These are phyloP conservation scores for Lyophyllum atratum DNA, from an alignment of 768 basidiomycete genomes.

Conservation along the genomic window DNA sequence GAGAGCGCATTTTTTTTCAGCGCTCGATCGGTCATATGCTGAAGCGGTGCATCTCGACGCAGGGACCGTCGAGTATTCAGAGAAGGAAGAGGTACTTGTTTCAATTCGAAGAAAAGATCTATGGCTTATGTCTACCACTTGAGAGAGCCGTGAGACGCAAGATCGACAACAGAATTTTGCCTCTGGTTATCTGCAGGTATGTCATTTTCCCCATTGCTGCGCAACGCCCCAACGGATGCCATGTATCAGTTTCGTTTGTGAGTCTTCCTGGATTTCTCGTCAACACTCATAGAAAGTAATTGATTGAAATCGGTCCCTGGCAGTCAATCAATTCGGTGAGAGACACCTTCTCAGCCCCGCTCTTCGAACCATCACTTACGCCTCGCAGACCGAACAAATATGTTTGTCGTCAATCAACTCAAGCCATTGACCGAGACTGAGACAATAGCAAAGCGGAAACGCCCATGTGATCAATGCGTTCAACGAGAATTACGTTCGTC, in stretches of 20 bases:
- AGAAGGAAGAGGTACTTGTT: slow-evolving; percentile 46
- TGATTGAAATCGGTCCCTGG: slow-evolving; percentile 21
- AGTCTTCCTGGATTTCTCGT: slow-evolving; percentile 19
- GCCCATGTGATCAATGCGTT: slow-evolving; percentile 54
- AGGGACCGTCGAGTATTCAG: slow-evolving; percentile 45
- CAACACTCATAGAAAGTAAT: neutral
- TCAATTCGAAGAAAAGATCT: neutral
- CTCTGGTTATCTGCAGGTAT: slow-evolving; percentile 51
- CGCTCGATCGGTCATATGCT: slow-evolving; percentile 45
- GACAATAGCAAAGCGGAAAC: slow-evolving; percentile 42
- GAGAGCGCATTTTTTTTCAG: slow-evolving; percentile 49
- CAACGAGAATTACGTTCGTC: slow-evolving; percentile 52
- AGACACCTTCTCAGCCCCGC: no score
- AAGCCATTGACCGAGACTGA: no score
- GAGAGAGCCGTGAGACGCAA: slow-evolving; percentile 48
- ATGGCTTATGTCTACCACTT: no score
- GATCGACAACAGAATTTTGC: slow-evolving; percentile 51
- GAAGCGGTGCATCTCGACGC: slow-evolving; percentile 55
- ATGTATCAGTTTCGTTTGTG: slow-evolving; percentile 46
- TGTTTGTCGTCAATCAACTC: slow-evolving; percentile 31
- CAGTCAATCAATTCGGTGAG: slow-evolving; percentile 52
- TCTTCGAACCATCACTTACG: neutral
- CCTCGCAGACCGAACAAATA: slow-evolving; percentile 58
- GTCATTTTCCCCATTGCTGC: slow-evolving; percentile 6
- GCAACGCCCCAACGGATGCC: neutral